Percentiles rank a stretch among this genome's conserved stretches.
Conservation (phyloP, 257 asterid species). For the Solanum ossicruentum region DNA sequence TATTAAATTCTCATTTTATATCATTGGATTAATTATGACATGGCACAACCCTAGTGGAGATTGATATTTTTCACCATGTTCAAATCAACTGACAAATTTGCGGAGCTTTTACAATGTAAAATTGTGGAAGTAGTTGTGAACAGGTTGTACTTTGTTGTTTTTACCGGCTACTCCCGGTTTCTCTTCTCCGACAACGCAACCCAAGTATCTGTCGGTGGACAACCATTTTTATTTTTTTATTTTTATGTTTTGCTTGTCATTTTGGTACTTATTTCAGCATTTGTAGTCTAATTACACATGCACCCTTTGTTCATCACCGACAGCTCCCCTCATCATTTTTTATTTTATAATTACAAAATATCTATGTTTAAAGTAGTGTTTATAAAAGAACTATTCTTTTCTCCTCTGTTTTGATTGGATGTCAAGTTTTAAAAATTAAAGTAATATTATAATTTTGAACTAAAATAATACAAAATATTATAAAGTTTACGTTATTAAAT, state of each 20-base stretch:
- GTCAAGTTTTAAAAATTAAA: too few relatives aligned
- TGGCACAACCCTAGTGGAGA: not conserved
- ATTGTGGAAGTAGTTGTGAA: constrained; percentile 2
- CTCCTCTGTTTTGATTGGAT: not conserved
- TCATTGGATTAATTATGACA: too few relatives aligned
- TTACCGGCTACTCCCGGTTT: constrained; percentile 8
- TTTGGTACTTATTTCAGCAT: not conserved
- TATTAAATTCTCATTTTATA: too few relatives aligned
- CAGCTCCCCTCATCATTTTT: not conserved
- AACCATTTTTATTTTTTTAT: not conserved
- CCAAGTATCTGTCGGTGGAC: constrained; percentile 8
- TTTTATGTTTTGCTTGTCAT: not conserved
- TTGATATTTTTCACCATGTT: not conserved
- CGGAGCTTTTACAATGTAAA: not conserved
- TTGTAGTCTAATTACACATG: not conserved
- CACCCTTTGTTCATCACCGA: not conserved
- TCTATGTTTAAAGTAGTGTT: not conserved
- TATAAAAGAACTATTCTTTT: not conserved
- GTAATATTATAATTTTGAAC: not conserved
- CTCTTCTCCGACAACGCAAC: not conserved
- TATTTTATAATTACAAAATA: not conserved
- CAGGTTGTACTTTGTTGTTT: not conserved
- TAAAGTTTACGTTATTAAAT: not conserved
- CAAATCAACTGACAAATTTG: not conserved
- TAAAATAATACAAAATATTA: not conserved